Base-by-base conservation (phyloP, 176 grass and related monocot species). In the Canna indica region DNA sequence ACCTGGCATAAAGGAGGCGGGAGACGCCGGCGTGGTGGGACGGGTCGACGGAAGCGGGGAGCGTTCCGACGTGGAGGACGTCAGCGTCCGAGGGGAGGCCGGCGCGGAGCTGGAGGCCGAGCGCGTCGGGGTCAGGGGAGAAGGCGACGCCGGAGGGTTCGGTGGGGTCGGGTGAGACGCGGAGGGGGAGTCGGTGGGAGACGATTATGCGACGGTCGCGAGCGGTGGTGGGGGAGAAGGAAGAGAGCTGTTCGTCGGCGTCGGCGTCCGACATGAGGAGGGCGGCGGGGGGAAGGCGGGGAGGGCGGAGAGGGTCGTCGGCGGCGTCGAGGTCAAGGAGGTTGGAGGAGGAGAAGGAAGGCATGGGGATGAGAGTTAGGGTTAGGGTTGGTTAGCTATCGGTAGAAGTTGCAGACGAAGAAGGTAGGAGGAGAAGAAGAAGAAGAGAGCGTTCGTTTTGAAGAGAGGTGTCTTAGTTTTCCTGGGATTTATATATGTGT, bases 331-430 rank as follows among this genome's bases (percentile, higher is more conserved):
- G 79, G 64, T 99, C 84, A 17, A 93, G 80, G 36, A 99, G 82
- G 73, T 92, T 90, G 25, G 88, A 80, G 82, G 86, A 93, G 20
- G 93, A 91, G 58, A 86, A 73, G 57, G 91, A 88, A 68, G 91
- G 88, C 91, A 88, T 96, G 24, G 74, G 45, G 57, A n/a, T 52
- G 42, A n/a, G 47, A 14, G 17, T 30, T 35, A 25, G 27, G 33
- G 18, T 39, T 11, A n/a, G 54, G 41, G 14, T 65, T 47, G 3
- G n/a, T n/a, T n/a, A n/a, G n/a, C n/a, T n/a, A 69, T 74, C 75
- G 36, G 29, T 79, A 65, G 47, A 78, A 62, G 74, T 47, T 45
- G 65, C 76, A 71, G 75, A 73, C 1, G 63, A 47, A 12, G 7
- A 16, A 82, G 60, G n/a, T 32, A 61, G 57, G 47, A 59, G 75